Conservation (phyloP, 257 asterid genomes). For the Asclepias syriaca region DNA sequence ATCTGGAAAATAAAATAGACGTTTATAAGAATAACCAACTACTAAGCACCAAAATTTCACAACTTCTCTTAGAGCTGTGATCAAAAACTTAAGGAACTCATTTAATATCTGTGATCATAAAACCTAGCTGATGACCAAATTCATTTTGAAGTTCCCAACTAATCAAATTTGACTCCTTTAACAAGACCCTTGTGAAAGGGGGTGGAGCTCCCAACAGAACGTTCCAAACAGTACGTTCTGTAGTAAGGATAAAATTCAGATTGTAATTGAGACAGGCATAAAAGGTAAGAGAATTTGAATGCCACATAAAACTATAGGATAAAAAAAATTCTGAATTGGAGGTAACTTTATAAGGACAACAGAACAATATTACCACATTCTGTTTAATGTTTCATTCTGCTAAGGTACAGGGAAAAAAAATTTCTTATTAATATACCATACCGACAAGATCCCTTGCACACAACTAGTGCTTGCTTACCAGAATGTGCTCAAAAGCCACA, state of each 20-base stretch:
- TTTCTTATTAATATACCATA: no score
- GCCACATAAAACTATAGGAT: background rate
- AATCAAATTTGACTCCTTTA: background rate
- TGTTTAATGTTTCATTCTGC: no score
- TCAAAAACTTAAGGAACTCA: background rate
- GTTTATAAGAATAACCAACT: background rate
- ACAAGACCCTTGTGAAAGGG: background rate
- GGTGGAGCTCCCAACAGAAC: background rate
- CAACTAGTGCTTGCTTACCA: no score
- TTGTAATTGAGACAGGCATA: background rate
- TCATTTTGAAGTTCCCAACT: background rate
- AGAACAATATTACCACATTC: no score
- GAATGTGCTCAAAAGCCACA: no score
- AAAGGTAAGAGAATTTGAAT: background rate
- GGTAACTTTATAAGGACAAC: background rate
- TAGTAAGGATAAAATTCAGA: background rate
- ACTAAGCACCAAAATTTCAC: background rate
- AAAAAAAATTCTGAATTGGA: background rate
- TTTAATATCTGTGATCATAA: background rate
- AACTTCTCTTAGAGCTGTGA: background rate
- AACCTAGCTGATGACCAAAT: background rate
- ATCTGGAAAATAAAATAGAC: slow-evolving; percentile 9
- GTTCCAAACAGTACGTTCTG: background rate
- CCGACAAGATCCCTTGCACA: no score
- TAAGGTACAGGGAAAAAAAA: no score